Percentiles rank a stretch among this genome's conserved stretches.
phyloP scores from a whole-genome alignment of 352 stramenopile species.

The Phytopythium aichiense region DNA sequence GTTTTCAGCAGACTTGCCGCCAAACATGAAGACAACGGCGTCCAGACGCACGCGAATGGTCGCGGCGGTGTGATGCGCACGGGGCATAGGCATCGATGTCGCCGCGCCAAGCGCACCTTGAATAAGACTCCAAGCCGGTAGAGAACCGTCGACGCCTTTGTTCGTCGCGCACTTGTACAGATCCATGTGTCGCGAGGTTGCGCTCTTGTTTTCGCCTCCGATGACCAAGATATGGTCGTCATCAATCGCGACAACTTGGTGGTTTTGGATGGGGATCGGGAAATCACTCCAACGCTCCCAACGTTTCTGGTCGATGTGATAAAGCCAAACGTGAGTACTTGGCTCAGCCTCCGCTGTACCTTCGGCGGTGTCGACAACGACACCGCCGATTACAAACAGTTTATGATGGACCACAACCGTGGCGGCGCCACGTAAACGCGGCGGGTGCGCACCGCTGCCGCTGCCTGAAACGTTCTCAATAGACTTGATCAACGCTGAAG shows the following conservation, averaged over 20 bases:
- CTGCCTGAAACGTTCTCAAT: constrained; percentile 1
- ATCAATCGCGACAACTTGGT: constrained; percentile 72
- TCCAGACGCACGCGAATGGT: constrained; percentile 71
- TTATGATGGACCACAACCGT: constrained; percentile 53
- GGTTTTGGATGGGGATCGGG: constrained; percentile 70
- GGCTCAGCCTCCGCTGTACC: constrained; percentile 14
- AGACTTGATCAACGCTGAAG: constrained; percentile 32
- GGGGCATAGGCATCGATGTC: constrained; percentile 53
- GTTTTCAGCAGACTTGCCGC: constrained; percentile 68
- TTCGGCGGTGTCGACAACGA: constrained; percentile 16
- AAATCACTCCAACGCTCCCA: constrained; percentile 85
- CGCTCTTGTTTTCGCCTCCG: constrained; percentile 64
- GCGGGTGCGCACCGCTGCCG: constrained; percentile 12
- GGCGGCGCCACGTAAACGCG: constrained; percentile 47
- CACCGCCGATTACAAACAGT: constrained; percentile 77
- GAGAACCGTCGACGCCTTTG: constrained; percentile 55
- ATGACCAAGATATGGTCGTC: constrained; percentile 79
- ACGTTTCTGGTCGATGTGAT: constrained; percentile 34
- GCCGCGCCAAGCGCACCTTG: constrained; percentile 61
- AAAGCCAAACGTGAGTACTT: constrained; percentile 71
- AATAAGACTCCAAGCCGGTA: constrained; percentile 72
- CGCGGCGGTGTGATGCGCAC: constrained; percentile 66
- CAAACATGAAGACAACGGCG: constrained; percentile 81
- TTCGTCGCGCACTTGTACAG: constrained; percentile 71
- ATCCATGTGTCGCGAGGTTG: constrained; percentile 81